Percentiles rank a stretch among this genome's conserved stretches.
phyloP scores from a whole-genome alignment of 2,329 filamentous ascomycete species.

The Clarireedia sp. region DNA sequence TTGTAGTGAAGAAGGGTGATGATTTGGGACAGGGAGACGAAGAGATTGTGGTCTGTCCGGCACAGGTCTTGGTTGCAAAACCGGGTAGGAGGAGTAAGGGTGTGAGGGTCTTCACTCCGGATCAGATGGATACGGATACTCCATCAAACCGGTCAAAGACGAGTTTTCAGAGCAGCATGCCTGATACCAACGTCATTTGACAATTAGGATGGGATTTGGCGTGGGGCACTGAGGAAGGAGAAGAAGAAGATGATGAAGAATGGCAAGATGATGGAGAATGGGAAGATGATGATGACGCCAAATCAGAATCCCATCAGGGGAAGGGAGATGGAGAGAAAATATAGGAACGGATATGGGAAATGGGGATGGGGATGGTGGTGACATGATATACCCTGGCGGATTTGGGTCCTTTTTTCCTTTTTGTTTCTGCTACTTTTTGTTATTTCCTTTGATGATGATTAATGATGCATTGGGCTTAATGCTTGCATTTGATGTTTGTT shows the following conservation, averaged over 20 bases:
- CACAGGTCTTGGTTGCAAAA: slow-evolving; percentile 76
- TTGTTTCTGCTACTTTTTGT: not conserved
- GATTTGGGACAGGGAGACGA: slow-evolving; percentile 82
- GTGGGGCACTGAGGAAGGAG: not conserved
- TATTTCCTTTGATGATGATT: not conserved
- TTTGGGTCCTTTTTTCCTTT: not conserved
- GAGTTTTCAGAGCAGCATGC: slow-evolving; percentile 29
- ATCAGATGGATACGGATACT: slow-evolving; percentile 15
- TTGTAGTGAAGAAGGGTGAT: slow-evolving; percentile 93
- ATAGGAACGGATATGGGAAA: not conserved
- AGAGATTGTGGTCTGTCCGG: slow-evolving; percentile 90
- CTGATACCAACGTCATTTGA: slow-evolving; percentile 22
- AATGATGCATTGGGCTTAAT: not conserved
- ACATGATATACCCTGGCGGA: not conserved
- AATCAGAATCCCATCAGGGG: too few relatives aligned
- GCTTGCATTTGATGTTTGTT: not conserved
- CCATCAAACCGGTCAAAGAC: slow-evolving; percentile 12
- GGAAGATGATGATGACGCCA: not conserved
- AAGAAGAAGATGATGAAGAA: not conserved
- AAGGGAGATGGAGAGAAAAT: too few relatives aligned
- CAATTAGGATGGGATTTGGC: not conserved
- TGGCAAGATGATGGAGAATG: not conserved
- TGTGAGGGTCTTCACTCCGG: slow-evolving; percentile 19
- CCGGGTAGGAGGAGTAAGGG: slow-evolving; percentile 19
- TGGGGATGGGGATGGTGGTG: not conserved